Conservation (phyloP, 495 filamentous ascomycete genomes). For the Saxispiralis lemnorum region DNA sequence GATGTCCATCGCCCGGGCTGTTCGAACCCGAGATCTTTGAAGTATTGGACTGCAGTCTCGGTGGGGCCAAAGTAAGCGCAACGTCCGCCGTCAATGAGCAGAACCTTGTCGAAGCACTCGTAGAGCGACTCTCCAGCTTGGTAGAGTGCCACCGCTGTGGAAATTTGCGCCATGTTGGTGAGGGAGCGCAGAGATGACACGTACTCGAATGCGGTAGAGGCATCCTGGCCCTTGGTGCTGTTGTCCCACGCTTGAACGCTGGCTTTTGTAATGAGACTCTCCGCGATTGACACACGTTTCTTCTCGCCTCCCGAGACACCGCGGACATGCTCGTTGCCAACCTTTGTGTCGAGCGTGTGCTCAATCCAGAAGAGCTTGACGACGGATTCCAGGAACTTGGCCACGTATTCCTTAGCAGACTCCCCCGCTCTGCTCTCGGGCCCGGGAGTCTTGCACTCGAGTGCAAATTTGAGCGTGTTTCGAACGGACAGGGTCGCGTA, state of each 20-base stretch:
- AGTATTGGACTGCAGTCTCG: conserved; percentile 19
- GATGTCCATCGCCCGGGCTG: conserved; percentile 46
- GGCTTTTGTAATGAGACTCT: conserved; percentile 50
- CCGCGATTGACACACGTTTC: conserved; percentile 53
- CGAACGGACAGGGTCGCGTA: conserved; percentile 45
- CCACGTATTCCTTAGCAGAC: conserved; percentile 40
- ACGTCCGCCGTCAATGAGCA: conserved; percentile 49
- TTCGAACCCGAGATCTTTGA: conserved; percentile 40
- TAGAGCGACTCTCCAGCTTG: conserved; percentile 55
- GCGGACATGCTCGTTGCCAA: conserved; percentile 48
- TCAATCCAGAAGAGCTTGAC: conserved; percentile 66
- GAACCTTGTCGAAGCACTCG: conserved; percentile 53
- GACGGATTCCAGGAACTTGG: conserved; percentile 50
- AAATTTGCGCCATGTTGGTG: conserved; percentile 44
- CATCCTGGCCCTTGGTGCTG: conserved; percentile 49
- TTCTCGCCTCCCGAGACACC: conserved; percentile 59
- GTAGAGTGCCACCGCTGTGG: conserved; percentile 48
- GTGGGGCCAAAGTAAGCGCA: conserved; percentile 38
- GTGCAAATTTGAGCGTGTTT: conserved; percentile 56
- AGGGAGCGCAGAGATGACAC: conserved; percentile 43
- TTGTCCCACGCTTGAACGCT: conserved; percentile 54
- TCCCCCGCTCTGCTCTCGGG: conserved; percentile 32
- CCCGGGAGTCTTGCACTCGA: conserved; percentile 29
- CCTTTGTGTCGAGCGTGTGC: conserved; percentile 47
- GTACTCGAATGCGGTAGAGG: conserved; percentile 48